Evolutionary conservation across 2,329 filamentous ascomycete species (phyloP).

Genomic region (Exophiala calicioides): DNA sequence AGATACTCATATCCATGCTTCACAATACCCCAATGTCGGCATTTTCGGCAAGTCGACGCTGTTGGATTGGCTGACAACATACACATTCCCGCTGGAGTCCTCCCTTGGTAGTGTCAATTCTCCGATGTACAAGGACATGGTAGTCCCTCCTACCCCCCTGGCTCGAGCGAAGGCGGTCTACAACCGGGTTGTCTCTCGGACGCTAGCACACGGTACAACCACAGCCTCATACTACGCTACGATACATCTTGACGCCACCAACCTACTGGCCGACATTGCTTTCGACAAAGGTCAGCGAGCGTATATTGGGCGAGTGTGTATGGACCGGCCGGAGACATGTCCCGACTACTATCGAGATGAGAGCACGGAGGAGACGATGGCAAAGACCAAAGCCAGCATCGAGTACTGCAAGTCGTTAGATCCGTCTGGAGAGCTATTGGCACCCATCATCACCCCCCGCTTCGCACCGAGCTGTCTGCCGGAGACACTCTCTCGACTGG

Average conservation of each 20-base stretch:
- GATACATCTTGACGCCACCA: conserved; percentile 82
- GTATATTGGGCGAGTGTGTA: conserved; percentile 90
- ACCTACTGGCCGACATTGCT: conserved; percentile 83
- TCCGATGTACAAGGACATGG: conserved; percentile 33
- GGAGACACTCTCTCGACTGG: conserved; percentile 63
- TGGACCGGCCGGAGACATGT: conserved; percentile 69
- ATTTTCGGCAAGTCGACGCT: conserved; percentile 93
- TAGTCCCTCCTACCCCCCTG: conserved; percentile 43
- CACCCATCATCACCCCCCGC: conserved; percentile 75
- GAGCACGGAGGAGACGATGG: conserved; percentile 58
- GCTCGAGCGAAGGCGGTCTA: conserved; percentile 71
- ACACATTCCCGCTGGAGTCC: conserved; percentile 91
- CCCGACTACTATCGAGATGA: conserved; percentile 80
- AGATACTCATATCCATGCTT: conserved; percentile 95
- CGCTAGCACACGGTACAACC: conserved; percentile 86
- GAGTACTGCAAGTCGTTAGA: conserved; percentile 68
- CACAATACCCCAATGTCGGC: conserved; percentile 91
- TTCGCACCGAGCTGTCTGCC: conserved; percentile 60
- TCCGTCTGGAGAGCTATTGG: conserved; percentile 62
- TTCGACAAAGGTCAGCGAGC: conserved; percentile 79
- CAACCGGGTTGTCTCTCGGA: conserved; percentile 72
- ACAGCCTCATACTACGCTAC: conserved; percentile 95
- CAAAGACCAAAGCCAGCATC: conserved; percentile 61
- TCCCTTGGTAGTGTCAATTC: conserved; percentile 57
- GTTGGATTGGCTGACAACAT: conserved; percentile 87